Evolutionary conservation across 495 filamentous ascomycete genomes (phyloP).

Genomic region (Letharia columbiana): DNA sequence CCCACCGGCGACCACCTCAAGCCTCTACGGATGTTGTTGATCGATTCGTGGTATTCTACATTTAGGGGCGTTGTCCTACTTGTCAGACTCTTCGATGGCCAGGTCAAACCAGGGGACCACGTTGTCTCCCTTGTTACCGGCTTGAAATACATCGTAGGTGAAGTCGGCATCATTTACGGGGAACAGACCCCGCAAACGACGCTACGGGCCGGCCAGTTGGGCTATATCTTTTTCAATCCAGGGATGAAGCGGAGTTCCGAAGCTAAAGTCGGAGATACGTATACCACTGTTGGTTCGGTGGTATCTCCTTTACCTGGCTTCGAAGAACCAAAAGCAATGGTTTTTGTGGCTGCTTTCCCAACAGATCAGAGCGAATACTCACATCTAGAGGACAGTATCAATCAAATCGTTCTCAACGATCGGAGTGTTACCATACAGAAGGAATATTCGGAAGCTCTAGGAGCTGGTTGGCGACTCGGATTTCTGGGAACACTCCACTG

Average conservation of each 20-base stretch:
- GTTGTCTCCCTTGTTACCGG: conserved; percentile 78
- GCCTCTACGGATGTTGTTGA: conserved; percentile 75
- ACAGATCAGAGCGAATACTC: conserved; percentile 79
- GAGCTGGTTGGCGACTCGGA: conserved; percentile 86
- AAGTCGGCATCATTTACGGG: conserved; percentile 95
- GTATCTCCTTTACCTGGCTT: conserved; percentile 85
- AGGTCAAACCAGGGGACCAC: conserved; percentile 71
- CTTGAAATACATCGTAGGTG: conserved; percentile 81
- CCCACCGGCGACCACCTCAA: conserved; percentile 62
- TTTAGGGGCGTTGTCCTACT: conserved; percentile 91
- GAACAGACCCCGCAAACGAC: conserved; percentile 71
- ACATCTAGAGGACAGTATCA: conserved; percentile 88
- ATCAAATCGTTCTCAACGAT: conserved; percentile 89
- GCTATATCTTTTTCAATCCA: conserved; percentile 93
- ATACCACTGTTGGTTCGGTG: conserved; percentile 74
- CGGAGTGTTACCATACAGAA: conserved; percentile 89
- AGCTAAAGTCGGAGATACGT: conserved; percentile 92
- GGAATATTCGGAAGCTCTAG: conserved; percentile 85
- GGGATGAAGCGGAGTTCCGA: conserved; percentile 96
- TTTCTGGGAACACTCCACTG: conserved; percentile 96
- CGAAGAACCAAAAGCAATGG: conserved; percentile 97
- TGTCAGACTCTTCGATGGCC: conserved; percentile 85
- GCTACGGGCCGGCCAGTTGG: conserved; percentile 85
- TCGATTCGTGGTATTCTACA: conserved; percentile 96
- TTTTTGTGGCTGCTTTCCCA: conserved; percentile 94